Evolutionary conservation across 139 green algal species (phyloP).

Genomic region (Chlamydomonas sp.): DNA sequence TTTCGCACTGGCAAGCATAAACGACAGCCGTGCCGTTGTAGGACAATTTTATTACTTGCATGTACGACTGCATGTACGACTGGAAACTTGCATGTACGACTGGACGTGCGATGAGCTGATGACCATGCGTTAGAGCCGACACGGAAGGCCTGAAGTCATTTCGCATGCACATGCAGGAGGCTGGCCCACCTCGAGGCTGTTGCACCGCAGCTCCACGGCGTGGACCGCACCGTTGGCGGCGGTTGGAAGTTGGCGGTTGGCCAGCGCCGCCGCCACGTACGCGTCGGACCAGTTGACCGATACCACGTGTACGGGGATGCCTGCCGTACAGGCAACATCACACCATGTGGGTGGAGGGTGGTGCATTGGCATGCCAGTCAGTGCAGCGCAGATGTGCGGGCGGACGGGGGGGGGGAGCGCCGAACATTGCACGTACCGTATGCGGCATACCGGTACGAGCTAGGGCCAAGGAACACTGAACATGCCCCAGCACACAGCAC

Average conservation of each 20-base stretch:
- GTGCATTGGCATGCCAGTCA: too few relatives aligned
- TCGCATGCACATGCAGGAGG: slow-evolving; percentile 48
- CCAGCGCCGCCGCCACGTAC: slow-evolving; percentile 67
- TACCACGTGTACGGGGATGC: slow-evolving; percentile 67
- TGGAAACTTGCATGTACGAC: too few relatives aligned
- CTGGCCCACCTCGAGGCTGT: background rate
- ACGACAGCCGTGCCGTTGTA: too few relatives aligned
- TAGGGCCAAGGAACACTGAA: too few relatives aligned
- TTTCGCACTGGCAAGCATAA: too few relatives aligned
- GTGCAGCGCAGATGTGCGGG: background rate
- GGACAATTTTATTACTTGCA: too few relatives aligned
- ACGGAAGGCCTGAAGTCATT: slow-evolving; percentile 11
- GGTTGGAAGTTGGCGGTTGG: background rate
- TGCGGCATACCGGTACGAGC: too few relatives aligned
- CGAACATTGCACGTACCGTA: too few relatives aligned
- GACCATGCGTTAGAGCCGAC: too few relatives aligned
- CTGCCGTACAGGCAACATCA: background rate
- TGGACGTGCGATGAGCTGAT: too few relatives aligned
- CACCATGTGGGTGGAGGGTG: background rate
- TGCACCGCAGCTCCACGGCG: slow-evolving; percentile 13
- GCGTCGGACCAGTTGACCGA: slow-evolving; percentile 83
- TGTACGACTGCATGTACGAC: too few relatives aligned
- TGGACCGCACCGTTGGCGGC: slow-evolving; percentile 33
- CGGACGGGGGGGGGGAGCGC: background rate
- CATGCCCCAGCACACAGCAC: too few relatives aligned